Evolutionary conservation across 2,329 filamentous ascomycete genomes (phyloP).

Genomic region (Gremmenia infestans): DNA sequence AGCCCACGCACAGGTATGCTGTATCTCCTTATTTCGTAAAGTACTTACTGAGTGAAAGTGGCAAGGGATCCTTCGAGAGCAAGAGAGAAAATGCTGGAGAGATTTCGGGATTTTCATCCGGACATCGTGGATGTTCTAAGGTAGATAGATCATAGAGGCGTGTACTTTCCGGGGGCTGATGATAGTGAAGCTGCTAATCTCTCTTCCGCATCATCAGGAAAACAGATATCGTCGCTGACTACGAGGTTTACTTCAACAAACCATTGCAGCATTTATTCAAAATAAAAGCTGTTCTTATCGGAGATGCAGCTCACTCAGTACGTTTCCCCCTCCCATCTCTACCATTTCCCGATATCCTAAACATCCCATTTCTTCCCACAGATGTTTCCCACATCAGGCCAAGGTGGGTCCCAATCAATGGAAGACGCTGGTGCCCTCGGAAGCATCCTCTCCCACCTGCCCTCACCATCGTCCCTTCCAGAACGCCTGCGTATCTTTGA

Average conservation of each 20-base stretch:
- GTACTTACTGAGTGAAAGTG: neutral
- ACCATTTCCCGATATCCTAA: neutral
- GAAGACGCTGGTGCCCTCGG: slow-evolving; percentile 33
- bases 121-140: slow-evolving; percentile 8
- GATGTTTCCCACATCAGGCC: slow-evolving; percentile 32
- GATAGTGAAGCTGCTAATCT: neutral
- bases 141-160: neutral
- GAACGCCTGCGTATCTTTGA: slow-evolving; percentile 19
- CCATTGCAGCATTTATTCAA: slow-evolving; percentile 9
- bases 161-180: neutral
- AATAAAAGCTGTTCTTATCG: slow-evolving; percentile 31
- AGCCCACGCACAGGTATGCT: too few species aligned
- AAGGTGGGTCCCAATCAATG: slow-evolving; percentile 33
- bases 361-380: neutral
- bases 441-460: neutral
- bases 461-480: slow-evolving; percentile 16
- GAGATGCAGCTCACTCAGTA: slow-evolving; percentile 34
- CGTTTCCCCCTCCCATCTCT: neutral
- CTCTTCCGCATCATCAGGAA: neutral
- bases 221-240: neutral
- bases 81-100: slow-evolving; percentile 19
- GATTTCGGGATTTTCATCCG: slow-evolving; percentile 22
- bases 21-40: neutral
- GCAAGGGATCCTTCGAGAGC: slow-evolving; percentile 3
- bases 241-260: neutral